These are phyloP conservation scores for Botrytis fabae DNA, from an alignment of 2,329 filamentous ascomycete genomes.

Conservation along the genomic window DNA sequence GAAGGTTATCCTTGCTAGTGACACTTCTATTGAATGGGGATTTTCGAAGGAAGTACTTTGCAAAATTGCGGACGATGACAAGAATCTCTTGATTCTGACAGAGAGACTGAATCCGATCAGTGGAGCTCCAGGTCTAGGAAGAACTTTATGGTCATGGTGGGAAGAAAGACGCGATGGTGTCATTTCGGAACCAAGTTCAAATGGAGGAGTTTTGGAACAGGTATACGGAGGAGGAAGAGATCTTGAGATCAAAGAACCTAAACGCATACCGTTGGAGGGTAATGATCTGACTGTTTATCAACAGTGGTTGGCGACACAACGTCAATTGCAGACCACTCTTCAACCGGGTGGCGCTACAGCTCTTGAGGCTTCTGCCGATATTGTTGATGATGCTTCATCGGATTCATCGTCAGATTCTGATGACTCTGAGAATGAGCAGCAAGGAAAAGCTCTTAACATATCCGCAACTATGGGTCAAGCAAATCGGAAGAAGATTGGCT, in stretches of 20 bases:
- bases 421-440: constrained; percentile 84
- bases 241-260: constrained; percentile 60
- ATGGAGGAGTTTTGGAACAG: constrained; percentile 62
- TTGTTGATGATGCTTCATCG: constrained; percentile 80
- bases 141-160: constrained; percentile 79
- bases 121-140: constrained; percentile 53
- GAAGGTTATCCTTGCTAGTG: constrained; percentile 86
- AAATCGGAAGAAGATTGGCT: constrained; percentile 78
- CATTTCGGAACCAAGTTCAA: constrained; percentile 54
- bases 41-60: constrained; percentile 82
- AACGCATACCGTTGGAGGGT: constrained; percentile 66
- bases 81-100: constrained; percentile 85
- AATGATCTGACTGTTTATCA: constrained; percentile 82
- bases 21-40: constrained; percentile 89
- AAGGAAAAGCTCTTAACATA: constrained; percentile 87
- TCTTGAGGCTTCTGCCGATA: constrained; percentile 69
- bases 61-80: constrained; percentile 70
- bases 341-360: constrained; percentile 67
- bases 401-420: constrained; percentile 85
- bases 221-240: constrained; percentile 64
- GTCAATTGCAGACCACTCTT: constrained; percentile 80
- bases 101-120: constrained; percentile 59
- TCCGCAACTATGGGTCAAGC: constrained; percentile 82
- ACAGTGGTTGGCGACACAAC: constrained; percentile 85
- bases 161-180: constrained; percentile 66